Evolutionary conservation across 495 filamentous ascomycete genomes (phyloP), one percentile per base, ranked within the genome.

Genomic region (Cladorrhinum samala): DNA sequence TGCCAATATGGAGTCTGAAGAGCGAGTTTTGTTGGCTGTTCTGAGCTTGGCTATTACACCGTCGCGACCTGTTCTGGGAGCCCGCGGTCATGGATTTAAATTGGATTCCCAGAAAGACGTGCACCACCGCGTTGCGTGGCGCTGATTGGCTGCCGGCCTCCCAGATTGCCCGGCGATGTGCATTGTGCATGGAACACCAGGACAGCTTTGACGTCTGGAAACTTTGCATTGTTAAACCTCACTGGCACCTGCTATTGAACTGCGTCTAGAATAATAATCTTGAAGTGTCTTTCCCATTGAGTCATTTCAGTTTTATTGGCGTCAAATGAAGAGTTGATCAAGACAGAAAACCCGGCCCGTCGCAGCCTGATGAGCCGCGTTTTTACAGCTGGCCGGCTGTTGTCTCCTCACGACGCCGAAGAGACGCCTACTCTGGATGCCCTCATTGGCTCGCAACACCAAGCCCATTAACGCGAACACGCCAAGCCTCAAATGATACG

Each of bases 391-490:
- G 56, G 36, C 53, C 54, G 55, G 52, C 54, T 55, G 18, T 27
- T 46, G 4, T 33, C 27, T 39, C 36, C 18, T 14, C 20, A 46
- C 25, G 37, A 49, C 21, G 20, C 49, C n/a, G 38, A 18, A 16
- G 23, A 23, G 50, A 30, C 19, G 19, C 9, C 5, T 9, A 19
- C 39, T 16, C 36, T 40, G 25, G 42, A 45, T 45, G n/a, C n/a
- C 43, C 27, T 39, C 51, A 55, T 42, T 53, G 48, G 49, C 30
- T 17, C 18, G 27, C 36, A 18, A 23, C 21, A 56, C 51, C 49
- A 54, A 64, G 24, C 24, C 63, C 58, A 66, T 66, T 66, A 50
- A 66, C 59, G 59, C 64, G 58, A 54, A 64, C 58, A 59, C 57
- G 61, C 63, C 59, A 64, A 61, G 59, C 33, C 27, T 24, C 24